phyloP scores from a whole-genome alignment of 352 stramenopile species.

The Peronospora belbahrii region DNA sequence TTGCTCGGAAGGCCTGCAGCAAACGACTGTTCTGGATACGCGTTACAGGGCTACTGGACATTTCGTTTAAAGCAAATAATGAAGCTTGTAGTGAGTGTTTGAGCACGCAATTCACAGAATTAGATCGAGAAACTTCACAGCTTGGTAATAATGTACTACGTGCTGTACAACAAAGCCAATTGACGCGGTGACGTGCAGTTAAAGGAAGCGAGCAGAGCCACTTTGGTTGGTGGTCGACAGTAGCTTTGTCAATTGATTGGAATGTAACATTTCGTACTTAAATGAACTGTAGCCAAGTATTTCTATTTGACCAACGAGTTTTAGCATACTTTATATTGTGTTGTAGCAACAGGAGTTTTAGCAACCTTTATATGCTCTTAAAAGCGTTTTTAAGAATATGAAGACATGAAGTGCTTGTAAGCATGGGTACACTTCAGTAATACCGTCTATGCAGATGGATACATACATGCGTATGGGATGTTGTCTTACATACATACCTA shows the following conservation, averaged over 20 bases:
- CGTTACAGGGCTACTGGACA: constrained; percentile 30
- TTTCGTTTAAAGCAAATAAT: constrained; percentile 7
- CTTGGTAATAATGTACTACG: constrained; percentile 1
- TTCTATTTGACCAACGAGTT: too few species aligned
- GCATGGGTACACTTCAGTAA: constrained; percentile 11
- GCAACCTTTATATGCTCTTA: too few species aligned
- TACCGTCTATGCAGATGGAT: too few species aligned
- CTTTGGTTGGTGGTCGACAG: constrained; percentile 5
- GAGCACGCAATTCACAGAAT: constrained; percentile 5
- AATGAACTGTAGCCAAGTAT: neutral
- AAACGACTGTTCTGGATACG: constrained; percentile 63
- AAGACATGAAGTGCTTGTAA: too few species aligned
- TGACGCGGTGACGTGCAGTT: constrained; percentile 1
- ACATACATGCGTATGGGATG: neutral
- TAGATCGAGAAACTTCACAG: neutral
- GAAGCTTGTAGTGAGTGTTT: neutral
- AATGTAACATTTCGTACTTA: constrained; percentile 32
- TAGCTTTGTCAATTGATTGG: constrained; percentile 43
- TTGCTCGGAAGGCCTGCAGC: constrained; percentile 85
- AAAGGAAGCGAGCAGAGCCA: neutral
- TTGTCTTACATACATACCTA: constrained; percentile 6
- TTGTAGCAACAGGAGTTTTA: too few species aligned
- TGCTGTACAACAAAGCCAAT: neutral
- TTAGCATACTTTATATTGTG: too few species aligned
- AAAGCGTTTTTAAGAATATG: too few species aligned